Base-by-base conservation (phyloP, 2,329 filamentous ascomycete genomes). In the Beauveria medogensis region DNA sequence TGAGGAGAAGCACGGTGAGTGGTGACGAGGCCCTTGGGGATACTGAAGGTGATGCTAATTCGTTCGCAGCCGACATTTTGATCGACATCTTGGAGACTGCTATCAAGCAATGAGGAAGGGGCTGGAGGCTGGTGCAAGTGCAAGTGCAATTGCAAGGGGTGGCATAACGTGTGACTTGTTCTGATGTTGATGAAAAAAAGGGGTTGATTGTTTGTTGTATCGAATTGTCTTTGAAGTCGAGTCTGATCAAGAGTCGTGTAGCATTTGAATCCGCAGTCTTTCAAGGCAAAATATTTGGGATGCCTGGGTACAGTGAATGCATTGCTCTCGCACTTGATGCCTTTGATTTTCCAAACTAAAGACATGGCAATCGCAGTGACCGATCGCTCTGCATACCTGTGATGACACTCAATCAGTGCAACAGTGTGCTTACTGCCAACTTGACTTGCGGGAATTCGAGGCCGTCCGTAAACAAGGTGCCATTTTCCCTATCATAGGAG, bases 1-100 rank as follows among this genome's bases (percentile, higher is more conserved):
- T 51, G 58, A 60, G 46, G 47, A 63, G 41, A 24, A 43, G n/a
- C 62, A 63, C 47, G 60, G 63, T 64, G 40, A 44, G 62, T 63
- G 41, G 6, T 37, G 4, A 14, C n/a, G 16, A n/a, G n/a, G 14
- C 18, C 26, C 44, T 40, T 16, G 16, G n/a, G 2, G 3, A 34
- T 12, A 1, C 20, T n/a, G 12, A 22, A 5, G 16, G 9, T 18
- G 12, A 20, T 47, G 30, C 52, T 62, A 54, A 54, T 47, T 47
- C 20, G 18, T 26, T 28, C n/a, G 26, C 24, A 64, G 62, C 62
- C 18, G 62, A 64, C 22, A 60, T 64, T 59, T 44, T 64, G 40
- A 28, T 64, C 2, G 48, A 62, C 18, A 60, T 62, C 12, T 34
- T 64, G 46, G 47, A 54, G 43, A 50, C 51, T 16, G 37, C 52